phyloP scores from a whole-genome alignment of 1,284 basidiomycete species.

The Apiotrichum sp. region DNA sequence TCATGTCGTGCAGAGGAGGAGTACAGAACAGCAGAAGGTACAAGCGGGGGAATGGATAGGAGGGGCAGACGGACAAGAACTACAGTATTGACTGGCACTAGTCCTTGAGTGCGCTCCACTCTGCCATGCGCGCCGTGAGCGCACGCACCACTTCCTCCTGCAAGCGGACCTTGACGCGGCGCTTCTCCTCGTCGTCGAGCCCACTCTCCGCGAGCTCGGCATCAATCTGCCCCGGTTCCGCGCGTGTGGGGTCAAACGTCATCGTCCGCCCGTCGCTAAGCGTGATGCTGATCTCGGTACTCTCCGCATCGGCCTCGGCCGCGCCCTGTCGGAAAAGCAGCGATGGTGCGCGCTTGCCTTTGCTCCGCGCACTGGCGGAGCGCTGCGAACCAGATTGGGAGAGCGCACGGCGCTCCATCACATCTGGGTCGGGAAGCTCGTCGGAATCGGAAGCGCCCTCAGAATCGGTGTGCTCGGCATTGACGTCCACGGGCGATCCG shows the following conservation, averaged over 20 bases:
- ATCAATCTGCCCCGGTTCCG: constrained; percentile 30
- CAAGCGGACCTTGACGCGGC: constrained; percentile 6
- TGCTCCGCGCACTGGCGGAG: not conserved
- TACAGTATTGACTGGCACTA: no score
- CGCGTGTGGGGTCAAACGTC: constrained; percentile 31
- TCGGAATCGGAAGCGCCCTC: constrained; percentile 25
- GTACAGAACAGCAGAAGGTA: not conserved
- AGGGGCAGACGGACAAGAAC: no score
- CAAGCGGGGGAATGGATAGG: no score
- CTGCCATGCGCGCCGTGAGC: constrained; percentile 29
- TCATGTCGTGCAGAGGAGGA: not conserved
- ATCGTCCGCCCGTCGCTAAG: constrained; percentile 33
- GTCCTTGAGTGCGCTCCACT: constrained; percentile 20
- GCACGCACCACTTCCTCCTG: constrained; percentile 27
- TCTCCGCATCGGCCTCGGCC: not conserved
- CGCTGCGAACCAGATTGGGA: constrained; percentile 22
- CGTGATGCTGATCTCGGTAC: constrained; percentile 15
- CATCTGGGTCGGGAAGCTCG: constrained; percentile 38
- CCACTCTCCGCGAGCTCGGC: constrained; percentile 32
- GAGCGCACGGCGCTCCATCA: constrained; percentile 23
- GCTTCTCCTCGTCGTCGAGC: constrained; percentile 25
- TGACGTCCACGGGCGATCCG: constrained; percentile 23
- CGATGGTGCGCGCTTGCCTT: constrained; percentile 4
- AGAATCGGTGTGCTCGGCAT: constrained; percentile 7
- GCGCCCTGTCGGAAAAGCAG: constrained; percentile 33